phyloP scores from a whole-genome alignment of 2,329 filamentous ascomycete genomes.

The Sporothrix curviconia region DNA sequence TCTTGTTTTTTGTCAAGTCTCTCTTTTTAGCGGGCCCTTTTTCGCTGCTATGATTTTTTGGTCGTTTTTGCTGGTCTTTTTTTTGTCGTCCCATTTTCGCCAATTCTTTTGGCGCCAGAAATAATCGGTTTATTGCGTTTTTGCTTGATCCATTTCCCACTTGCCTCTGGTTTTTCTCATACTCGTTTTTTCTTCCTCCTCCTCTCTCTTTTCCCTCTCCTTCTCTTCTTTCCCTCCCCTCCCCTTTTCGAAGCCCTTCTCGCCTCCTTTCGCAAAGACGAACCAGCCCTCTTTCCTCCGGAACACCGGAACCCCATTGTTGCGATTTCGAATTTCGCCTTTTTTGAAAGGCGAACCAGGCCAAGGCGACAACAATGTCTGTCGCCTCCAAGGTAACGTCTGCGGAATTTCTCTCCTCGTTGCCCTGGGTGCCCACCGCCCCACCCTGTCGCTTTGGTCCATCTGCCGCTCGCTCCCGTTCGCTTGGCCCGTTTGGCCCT shows the following conservation, averaged over 20 bases:
- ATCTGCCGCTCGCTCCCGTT: background rate
- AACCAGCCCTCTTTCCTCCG: background rate
- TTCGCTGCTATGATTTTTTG: conserved; percentile 12
- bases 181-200: conserved; percentile 15
- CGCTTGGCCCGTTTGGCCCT: background rate
- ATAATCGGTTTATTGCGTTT: conserved; percentile 7
- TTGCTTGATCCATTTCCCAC: conserved; percentile 1
- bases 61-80: conserved; percentile 2
- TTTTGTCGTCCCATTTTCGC: background rate
- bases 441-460: background rate
- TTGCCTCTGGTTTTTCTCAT: conserved; percentile 14
- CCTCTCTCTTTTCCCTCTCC: conserved; percentile 14
- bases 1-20: no score
- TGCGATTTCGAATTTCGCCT: conserved; percentile 33
- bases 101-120: background rate
- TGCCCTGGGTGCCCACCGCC: background rate
- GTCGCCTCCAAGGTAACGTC: conserved; percentile 54
- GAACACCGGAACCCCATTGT: conserved; percentile 15
- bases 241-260: background rate
- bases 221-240: background rate
- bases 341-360: conserved; percentile 46
- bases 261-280: background rate
- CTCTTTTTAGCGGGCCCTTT: no score
- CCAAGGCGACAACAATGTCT: conserved; percentile 53
- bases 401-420: background rate